phyloP scores from a whole-genome alignment of 2,329 filamentous ascomycete species.

The Fusarium setosum region DNA sequence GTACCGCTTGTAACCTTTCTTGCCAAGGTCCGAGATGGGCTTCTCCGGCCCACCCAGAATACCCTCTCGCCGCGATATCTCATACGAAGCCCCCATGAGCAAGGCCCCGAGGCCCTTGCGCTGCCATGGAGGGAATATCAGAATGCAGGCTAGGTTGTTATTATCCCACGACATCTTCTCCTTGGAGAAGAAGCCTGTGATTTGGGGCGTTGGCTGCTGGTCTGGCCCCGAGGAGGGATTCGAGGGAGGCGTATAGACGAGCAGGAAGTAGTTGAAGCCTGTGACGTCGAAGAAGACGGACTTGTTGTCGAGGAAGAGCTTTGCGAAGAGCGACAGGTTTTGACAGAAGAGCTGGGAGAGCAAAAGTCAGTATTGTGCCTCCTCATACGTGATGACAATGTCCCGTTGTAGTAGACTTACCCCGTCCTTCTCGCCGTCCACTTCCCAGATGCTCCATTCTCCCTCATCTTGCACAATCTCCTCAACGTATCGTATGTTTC shows the following conservation, averaged over 20 bases:
- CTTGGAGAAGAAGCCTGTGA: conserved; percentile 98
- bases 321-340: conserved; percentile 94
- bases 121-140: conserved; percentile 96
- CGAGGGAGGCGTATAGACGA: conserved; percentile 74
- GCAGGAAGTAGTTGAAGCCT: conserved; percentile 93
- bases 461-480: conserved; percentile 68
- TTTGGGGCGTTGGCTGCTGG: conserved; percentile 55
- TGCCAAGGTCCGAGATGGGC: conserved; percentile 87
- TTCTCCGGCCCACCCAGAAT: conserved; percentile 93
- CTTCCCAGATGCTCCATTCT: conserved; percentile 89
- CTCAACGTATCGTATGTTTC: conserved; percentile 53
- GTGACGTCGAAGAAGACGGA: conserved; percentile 97
- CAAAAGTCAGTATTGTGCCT: conserved; percentile 13
- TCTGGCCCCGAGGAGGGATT: conserved; percentile 24
- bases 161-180: conserved; percentile 99
- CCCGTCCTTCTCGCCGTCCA: conserved; percentile 88
- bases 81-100: conserved; percentile 93
- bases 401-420: conserved; percentile 55
- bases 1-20: conserved; percentile 84
- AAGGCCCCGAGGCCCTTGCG: conserved; percentile 87
- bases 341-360: conserved; percentile 81
- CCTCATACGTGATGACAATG: neutral
- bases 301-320: conserved; percentile 97
- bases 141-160: conserved; percentile 96
- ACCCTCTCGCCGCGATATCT: conserved; percentile 85